A percentile compares a stretch with the other conserved stretches of the same genome.
Conservation (phyloP, 768 basidiomycete genomes). For the Boletellus ananiceps region DNA sequence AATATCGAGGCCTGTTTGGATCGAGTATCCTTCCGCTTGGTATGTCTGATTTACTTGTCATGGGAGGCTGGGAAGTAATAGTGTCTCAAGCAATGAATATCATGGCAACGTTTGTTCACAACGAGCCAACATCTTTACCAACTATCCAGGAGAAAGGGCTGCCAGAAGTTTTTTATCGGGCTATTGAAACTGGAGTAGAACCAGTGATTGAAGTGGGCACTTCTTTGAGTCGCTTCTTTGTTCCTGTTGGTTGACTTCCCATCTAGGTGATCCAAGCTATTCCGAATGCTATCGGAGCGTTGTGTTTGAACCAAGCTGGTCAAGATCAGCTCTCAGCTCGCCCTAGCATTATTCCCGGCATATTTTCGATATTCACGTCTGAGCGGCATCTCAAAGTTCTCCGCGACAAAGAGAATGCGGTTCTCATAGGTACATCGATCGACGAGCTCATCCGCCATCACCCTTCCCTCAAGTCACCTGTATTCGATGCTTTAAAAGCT, state of each 20-base stretch:
- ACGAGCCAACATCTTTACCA: conserved; percentile 90
- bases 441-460: conserved; percentile 98
- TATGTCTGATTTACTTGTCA: conserved; percentile 33
- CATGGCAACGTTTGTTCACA: conserved; percentile 96
- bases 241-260: conserved; percentile 1
- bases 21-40: conserved; percentile 81
- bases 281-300: conserved; percentile 91
- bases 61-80: conserved; percentile 7
- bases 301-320: conserved; percentile 91
- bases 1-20: conserved; percentile 79
- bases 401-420: conserved; percentile 90
- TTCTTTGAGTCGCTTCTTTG: not conserved
- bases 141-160: conserved; percentile 91
- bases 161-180: conserved; percentile 84
- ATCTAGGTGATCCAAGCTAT: conserved; percentile 83
- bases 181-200: conserved; percentile 81
- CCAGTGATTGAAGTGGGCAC: conserved; percentile 75
- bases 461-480: conserved; percentile 73
- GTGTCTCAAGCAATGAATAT: conserved; percentile 68
- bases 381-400: conserved; percentile 78
- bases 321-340: conserved; percentile 74
- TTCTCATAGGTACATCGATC: conserved; percentile 80
- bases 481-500: conserved; percentile 72
- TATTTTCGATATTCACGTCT: conserved; percentile 84
- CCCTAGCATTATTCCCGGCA: conserved; percentile 76